These are phyloP conservation scores for Parathielavia hyrcaniae DNA, from an alignment of 495 filamentous ascomycete genomes.

Conservation along the genomic window DNA sequence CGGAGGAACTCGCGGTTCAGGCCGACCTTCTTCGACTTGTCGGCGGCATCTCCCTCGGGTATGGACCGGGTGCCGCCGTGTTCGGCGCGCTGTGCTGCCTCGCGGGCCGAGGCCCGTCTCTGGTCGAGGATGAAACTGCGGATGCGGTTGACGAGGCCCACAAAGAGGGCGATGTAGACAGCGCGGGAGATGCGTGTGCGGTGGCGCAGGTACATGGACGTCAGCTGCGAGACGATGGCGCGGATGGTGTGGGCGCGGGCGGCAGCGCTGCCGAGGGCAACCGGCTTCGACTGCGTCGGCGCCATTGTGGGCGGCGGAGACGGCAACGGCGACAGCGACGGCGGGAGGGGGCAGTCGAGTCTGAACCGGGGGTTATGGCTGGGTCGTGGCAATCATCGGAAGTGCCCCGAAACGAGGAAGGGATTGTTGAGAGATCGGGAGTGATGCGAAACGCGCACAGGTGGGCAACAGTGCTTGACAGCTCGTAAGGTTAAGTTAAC, in stretches of 20 bases:
- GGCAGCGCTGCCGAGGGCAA: conserved; percentile 31
- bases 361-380: not conserved
- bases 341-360: not conserved
- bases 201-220: conserved; percentile 70
- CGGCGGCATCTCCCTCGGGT: conserved; percentile 31
- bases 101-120: conserved; percentile 73
- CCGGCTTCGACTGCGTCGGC: conserved; percentile 77
- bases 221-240: conserved; percentile 64
- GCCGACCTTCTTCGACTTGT: conserved; percentile 75
- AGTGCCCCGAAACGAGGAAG: not conserved
- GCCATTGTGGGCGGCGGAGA: conserved; percentile 40
- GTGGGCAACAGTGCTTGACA: not conserved
- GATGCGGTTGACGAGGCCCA: conserved; percentile 81
- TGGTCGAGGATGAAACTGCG: conserved; percentile 89
- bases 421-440: not conserved
- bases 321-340: not conserved
- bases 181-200: conserved; percentile 85
- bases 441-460: not conserved
- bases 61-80: conserved; percentile 50
- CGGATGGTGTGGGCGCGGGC: conserved; percentile 66
- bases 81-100: conserved; percentile 55
- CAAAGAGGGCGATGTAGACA: conserved; percentile 85
- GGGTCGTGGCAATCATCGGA: conserved; percentile 21
- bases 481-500: not conserved
- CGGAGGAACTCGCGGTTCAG: conserved; percentile 94